These are phyloP conservation scores for Ceratocystis eucalypticola DNA, from an alignment of 2,329 filamentous ascomycete species.

Conservation along the genomic window DNA sequence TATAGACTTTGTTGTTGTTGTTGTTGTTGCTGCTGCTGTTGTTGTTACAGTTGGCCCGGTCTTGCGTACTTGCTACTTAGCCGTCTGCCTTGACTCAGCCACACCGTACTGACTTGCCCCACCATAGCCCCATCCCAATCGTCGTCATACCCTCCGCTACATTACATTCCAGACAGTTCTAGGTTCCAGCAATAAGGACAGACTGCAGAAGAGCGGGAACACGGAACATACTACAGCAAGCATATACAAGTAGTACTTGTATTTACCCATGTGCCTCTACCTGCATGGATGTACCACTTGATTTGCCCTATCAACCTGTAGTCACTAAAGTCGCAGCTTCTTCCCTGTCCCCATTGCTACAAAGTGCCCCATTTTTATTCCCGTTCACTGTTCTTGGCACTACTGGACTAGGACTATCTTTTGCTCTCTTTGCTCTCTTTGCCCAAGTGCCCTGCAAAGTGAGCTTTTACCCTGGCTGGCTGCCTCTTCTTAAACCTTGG, in stretches of 20 bases:
- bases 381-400: not conserved
- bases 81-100: not conserved
- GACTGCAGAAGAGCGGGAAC: no score
- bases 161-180: not conserved
- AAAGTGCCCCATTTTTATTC: not conserved
- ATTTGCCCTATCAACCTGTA: not conserved
- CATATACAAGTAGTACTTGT: not conserved
- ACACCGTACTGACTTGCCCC: constrained; percentile 6
- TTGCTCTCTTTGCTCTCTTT: constrained; percentile 1
- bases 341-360: not conserved
- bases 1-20: no score
- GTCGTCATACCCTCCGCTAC: constrained; percentile 13
- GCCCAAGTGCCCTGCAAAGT: not conserved
- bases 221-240: not conserved
- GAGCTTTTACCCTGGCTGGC: constrained; percentile 14
- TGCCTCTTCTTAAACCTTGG: constrained; percentile 11
- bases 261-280: not conserved
- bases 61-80: not conserved
- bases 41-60: no score
- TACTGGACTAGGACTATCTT: not conserved
- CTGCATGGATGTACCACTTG: not conserved
- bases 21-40: no score
- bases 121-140: constrained; percentile 11
- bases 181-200: not conserved
- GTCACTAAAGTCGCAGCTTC: not conserved